Base-by-base conservation (phyloP, 106 monocot species). In the Dendrobium officinale region DNA sequence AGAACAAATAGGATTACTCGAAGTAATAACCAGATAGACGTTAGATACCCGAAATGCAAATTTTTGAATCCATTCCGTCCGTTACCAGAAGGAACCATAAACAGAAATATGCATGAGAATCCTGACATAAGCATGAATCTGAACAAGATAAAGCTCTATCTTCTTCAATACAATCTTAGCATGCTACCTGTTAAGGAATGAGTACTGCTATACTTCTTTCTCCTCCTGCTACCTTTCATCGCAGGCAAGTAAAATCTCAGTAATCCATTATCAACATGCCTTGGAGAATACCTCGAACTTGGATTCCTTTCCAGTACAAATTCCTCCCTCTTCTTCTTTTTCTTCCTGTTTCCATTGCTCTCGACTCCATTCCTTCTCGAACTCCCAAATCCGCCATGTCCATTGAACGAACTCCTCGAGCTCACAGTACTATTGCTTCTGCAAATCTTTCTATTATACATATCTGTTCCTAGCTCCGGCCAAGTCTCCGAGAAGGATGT, bases 181-280 rank as follows among this genome's bases (percentile, higher is more conserved):
- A 90, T 59, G 67, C 83, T 99, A 70, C 89, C 86, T 18, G 92
- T 75, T 48, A 93, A 87, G 37, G 86, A 88, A 82, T 88, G 81
- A 2, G 88, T 79, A 40, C 74, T 81, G 47, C 78, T 75, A 44
- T 84, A 77, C 43, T 83, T 82, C 24, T 77, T 84, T 17, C 79
- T 88, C 76, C 89, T 77, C 43, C 91, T 58, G 83, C 92, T 88
- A 70, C 86, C 84, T 37, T 86, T 78, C 88, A 83, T 91, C 9
- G 95, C 94, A 37, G 92, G 89, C 84, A 95, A 72, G 82, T 99
- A 95, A 83, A 99, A 93, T 81, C 95, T 80, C 51, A 91, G 66
- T 90, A 93, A 67, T 4, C 95, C 98, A 76, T 88, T 90, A 67
- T 95, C 95, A 16, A 79, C 41, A 67, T 86, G 84, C 33, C 82